These are phyloP conservation scores for Ensete glaucum DNA, from an alignment of 176 grass and related monocot species.

Conservation along the genomic window DNA sequence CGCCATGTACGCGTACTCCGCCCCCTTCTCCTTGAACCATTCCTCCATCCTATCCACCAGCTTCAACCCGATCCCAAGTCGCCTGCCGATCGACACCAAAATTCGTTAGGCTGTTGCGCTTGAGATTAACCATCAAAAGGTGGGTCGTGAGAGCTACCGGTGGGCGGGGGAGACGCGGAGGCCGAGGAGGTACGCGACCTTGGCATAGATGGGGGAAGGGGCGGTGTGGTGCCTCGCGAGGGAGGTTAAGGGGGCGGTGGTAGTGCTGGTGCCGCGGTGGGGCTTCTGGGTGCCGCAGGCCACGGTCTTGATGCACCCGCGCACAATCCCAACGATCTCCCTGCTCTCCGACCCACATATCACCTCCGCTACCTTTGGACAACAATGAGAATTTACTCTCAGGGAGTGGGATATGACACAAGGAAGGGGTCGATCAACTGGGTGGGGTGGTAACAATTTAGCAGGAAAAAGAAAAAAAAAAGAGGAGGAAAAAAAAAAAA, in stretches of 20 bases:
- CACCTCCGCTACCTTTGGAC: conserved; percentile 32
- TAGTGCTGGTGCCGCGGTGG: not conserved
- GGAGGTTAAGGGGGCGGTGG: conserved; percentile 12
- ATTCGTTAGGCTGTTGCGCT: not conserved
- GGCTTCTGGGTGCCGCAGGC: conserved; percentile 26
- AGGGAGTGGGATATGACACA: no score
- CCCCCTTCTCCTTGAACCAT: conserved; percentile 54
- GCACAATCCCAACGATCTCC: conserved; percentile 63
- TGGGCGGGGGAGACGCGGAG: conserved; percentile 69
- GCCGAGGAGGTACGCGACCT: conserved; percentile 77
- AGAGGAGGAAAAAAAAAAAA: not conserved
- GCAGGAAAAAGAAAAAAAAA: not conserved
- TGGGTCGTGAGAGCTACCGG: conserved; percentile 29
- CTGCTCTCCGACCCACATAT: conserved; percentile 10
- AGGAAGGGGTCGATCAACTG: no score
- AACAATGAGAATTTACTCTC: no score
- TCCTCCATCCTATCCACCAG: conserved; percentile 60
- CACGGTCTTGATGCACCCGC: conserved; percentile 81
- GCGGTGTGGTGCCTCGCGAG: not conserved
- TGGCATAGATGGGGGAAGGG: conserved; percentile 31
- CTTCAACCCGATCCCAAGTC: conserved; percentile 47
- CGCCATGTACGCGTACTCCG: conserved; percentile 88
- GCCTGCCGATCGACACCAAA: conserved; percentile 29
- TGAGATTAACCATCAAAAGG: not conserved
- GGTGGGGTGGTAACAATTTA: not conserved